Evolutionary conservation across 331 rosid species (phyloP), one percentile per base, ranked within the genome.

Genomic region (Arachis monticola): DNA sequence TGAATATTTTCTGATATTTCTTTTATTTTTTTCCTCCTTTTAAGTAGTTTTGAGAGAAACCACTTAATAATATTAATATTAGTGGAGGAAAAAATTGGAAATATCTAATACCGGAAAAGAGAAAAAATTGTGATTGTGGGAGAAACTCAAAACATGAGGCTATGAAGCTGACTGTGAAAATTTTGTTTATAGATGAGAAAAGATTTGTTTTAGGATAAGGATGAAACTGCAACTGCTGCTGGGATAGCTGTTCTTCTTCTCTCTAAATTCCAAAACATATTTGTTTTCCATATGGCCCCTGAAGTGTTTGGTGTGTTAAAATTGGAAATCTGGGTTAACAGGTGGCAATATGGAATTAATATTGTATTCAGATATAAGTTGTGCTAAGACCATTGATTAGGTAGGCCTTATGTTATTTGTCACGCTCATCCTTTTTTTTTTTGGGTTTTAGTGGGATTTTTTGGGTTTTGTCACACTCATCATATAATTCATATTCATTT

Each of bases 191-290:
- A 40, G 41, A 55, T 58, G 79, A 46, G 35, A 5, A 51, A 44
- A 31, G 45, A 27, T 31, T 31, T 52, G 1, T 53, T 13, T n/a
- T n/a, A n/a, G 80, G 90, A 83, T 86, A 86, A 83, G 90, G 90
- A 82, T 83, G 8, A 66, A 58, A 7, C 7, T 1, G 74, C 3
- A 35, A 35, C 2, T 11, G 5, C 56, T 53, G 30, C 53, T 11
- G 12, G 17, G 40, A 1, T 22, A 14, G 12, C 22, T 38, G 0
- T 4, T 0, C 3, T 6, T 5, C 8, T 32, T 0, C 0, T 40
- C 12, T 17, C 31, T 1, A 35, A 35, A 35, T 35, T 2, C 40
- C 40, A 35, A 35, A 35, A 35, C 12, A 9, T 3, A 10, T 14
- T 35, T 3, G 5, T 58, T 65, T 66, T 27, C 65, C 4, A 5